Conservation (phyloP, 495 filamentous ascomycete species). For the Bombardia bombarda region DNA sequence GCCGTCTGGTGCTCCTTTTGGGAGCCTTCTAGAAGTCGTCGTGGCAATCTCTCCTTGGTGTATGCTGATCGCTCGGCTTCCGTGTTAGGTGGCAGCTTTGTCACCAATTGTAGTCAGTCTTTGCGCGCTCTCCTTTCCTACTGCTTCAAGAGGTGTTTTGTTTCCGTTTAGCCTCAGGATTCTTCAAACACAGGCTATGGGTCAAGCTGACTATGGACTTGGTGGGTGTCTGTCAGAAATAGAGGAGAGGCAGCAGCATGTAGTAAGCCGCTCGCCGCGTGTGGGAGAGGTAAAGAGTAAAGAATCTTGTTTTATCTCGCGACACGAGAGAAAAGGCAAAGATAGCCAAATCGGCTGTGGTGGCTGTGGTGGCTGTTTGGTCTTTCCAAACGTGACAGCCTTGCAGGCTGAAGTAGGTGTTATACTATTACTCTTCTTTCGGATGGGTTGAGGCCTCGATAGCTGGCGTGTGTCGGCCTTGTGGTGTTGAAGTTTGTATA, state of each 20-base stretch:
- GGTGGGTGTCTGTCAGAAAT: not conserved
- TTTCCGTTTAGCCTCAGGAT: conserved; percentile 4
- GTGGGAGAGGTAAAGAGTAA: too few species aligned
- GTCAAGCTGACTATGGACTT: not conserved
- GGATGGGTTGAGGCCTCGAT: not conserved
- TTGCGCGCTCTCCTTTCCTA: not conserved
- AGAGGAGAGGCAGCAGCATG: not conserved
- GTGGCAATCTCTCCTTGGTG: too few species aligned
- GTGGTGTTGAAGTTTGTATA: not conserved
- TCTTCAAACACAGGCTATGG: conserved; percentile 4
- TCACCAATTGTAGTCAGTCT: not conserved
- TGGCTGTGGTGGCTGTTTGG: not conserved
- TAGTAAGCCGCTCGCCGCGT: not conserved
- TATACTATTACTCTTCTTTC: not conserved
- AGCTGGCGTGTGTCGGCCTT: not conserved
- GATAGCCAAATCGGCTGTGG: not conserved
- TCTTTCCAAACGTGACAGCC: conserved; percentile 1
- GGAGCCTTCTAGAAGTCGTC: conserved; percentile 3
- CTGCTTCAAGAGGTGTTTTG: conserved; percentile 1
- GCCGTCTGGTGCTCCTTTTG: not conserved
- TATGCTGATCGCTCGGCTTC: too few species aligned
- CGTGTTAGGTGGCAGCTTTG: not conserved
- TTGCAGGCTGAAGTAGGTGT: conserved; percentile 1
- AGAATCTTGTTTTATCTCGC: not conserved
- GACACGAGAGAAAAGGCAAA: not conserved